These are phyloP conservation scores for Starmerella apis DNA, from an alignment of 805 yeast species.

Conservation along the genomic window DNA sequence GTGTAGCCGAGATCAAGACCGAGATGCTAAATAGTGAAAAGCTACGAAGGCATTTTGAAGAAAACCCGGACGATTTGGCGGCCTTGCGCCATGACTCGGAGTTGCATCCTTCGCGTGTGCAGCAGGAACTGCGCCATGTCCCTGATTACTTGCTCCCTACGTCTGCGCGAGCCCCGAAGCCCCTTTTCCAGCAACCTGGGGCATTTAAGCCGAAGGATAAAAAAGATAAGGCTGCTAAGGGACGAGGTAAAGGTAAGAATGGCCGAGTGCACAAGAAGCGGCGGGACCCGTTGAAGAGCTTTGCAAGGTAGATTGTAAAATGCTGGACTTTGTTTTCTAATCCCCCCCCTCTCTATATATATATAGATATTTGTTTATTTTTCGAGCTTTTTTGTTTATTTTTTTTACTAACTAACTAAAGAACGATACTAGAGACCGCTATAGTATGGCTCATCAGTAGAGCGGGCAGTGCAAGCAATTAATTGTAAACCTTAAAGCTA, in stretches of 20 bases:
- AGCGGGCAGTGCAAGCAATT: too few relatives aligned
- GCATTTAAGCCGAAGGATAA: conserved; percentile 11
- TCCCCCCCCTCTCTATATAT: too few relatives aligned
- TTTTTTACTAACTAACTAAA: too few relatives aligned
- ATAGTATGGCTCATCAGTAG: too few relatives aligned
- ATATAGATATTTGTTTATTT: too few relatives aligned
- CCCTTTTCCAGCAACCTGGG: conserved; percentile 18
- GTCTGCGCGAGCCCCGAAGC: conserved; percentile 24
- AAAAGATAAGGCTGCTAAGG: conserved; percentile 4
- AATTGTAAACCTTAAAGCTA: too few relatives aligned
- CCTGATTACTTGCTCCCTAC: conserved; percentile 87
- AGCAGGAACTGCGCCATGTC: conserved; percentile 76
- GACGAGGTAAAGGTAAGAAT: conserved; percentile 3
- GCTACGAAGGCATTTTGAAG: conserved; percentile 88
- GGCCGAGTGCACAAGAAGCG: conserved; percentile 12
- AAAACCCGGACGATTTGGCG: conserved; percentile 87
- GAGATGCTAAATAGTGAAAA: conserved; percentile 83
- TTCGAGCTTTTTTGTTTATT: too few relatives aligned
- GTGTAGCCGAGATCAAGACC: conserved; percentile 75
- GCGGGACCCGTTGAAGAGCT: conserved; percentile 24
- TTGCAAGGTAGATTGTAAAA: conserved; percentile 4
- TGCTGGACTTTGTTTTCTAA: too few relatives aligned
- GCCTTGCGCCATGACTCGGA: conserved; percentile 87
- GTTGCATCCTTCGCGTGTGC: conserved; percentile 69
- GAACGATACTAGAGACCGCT: too few relatives aligned